A percentile compares a stretch with the other conserved stretches of the same genome.
Evolutionary conservation across 2,329 filamentous ascomycete genomes (phyloP).

Genomic region (Fusarium sp.): DNA sequence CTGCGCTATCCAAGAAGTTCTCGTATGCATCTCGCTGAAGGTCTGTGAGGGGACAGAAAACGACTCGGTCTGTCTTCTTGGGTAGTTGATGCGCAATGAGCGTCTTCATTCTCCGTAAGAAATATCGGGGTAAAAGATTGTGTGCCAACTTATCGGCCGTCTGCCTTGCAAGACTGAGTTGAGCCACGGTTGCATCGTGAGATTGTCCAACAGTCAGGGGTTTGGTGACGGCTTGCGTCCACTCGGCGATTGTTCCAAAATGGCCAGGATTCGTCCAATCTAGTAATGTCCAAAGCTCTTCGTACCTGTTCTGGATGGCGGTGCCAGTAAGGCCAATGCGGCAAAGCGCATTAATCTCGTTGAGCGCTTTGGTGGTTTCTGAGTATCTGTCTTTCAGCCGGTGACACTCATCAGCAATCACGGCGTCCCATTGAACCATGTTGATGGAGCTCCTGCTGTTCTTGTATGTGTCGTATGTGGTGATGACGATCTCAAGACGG

Average conservation of each 20-base stretch:
- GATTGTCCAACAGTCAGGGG: constrained; percentile 91
- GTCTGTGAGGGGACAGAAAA: constrained; percentile 92
- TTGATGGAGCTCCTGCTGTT: constrained; percentile 82
- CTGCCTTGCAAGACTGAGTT: constrained; percentile 83
- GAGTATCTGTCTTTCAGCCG: constrained; percentile 83
- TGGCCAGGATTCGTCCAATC: constrained; percentile 95
- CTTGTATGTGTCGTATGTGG: constrained; percentile 92
- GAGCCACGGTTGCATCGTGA: constrained; percentile 86
- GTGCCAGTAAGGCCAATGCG: constrained; percentile 94
- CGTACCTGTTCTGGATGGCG: constrained; percentile 97
- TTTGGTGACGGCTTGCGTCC: constrained; percentile 81
- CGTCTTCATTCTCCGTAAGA: constrained; percentile 91
- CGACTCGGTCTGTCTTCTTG: constrained; percentile 92
- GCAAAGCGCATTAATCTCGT: constrained; percentile 89
- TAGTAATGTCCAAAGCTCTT: constrained; percentile 94
- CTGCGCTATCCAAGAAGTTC: constrained; percentile 77
- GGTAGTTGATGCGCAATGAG: constrained; percentile 93
- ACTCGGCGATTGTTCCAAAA: constrained; percentile 74
- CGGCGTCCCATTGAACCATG: constrained; percentile 89
- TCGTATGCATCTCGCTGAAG: constrained; percentile 86
- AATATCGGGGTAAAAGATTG: constrained; percentile 89
- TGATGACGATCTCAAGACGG: constrained; percentile 89
- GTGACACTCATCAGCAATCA: constrained; percentile 95
- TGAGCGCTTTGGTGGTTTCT: constrained; percentile 87
- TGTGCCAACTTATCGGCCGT: constrained; percentile 88